These are phyloP conservation scores for Candida silvatica DNA, from an alignment of 805 yeast species.

Conservation along the genomic window DNA sequence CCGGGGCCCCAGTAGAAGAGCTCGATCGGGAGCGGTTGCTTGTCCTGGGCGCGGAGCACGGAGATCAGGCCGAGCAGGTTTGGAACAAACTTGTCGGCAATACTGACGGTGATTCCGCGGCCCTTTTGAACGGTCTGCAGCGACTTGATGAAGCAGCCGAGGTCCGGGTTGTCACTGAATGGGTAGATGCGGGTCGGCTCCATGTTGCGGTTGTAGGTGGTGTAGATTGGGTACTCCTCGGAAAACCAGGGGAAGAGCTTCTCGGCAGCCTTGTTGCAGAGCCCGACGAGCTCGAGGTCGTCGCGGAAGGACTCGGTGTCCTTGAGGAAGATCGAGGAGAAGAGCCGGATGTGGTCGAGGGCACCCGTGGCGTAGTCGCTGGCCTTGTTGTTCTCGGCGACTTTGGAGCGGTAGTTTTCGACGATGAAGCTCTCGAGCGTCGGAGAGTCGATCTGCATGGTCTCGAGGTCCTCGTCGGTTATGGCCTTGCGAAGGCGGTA, in stretches of 20 bases:
- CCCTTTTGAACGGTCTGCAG: conserved; percentile 28
- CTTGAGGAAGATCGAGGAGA: conserved; percentile 16
- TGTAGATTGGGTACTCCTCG: conserved; percentile 28
- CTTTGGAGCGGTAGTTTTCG: conserved; percentile 13
- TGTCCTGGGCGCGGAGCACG: conserved; percentile 37
- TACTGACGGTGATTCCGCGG: conserved; percentile 47
- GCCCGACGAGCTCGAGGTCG: not conserved
- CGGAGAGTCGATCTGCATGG: conserved; percentile 16
- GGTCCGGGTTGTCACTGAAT: conserved; percentile 7
- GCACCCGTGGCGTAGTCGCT: conserved; percentile 16
- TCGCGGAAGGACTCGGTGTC: conserved; percentile 5
- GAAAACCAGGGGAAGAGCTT: conserved; percentile 35
- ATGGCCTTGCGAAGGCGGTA: conserved; percentile 15
- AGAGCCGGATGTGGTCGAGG: conserved; percentile 19
- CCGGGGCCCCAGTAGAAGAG: conserved; percentile 29
- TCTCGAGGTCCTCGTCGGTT: conserved; percentile 14
- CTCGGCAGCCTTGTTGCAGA: conserved; percentile 5
- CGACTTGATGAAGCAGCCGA: conserved; percentile 20
- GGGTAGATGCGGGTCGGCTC: conserved; percentile 5
- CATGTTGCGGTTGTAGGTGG: conserved; percentile 23
- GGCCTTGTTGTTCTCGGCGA: conserved; percentile 16
- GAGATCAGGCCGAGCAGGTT: conserved; percentile 42
- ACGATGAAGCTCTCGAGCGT: conserved; percentile 13
- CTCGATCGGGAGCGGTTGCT: conserved; percentile 40
- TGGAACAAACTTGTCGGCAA: conserved; percentile 33